Conservation (phyloP, 768 basidiomycete species). For the Mycena filopes region DNA sequence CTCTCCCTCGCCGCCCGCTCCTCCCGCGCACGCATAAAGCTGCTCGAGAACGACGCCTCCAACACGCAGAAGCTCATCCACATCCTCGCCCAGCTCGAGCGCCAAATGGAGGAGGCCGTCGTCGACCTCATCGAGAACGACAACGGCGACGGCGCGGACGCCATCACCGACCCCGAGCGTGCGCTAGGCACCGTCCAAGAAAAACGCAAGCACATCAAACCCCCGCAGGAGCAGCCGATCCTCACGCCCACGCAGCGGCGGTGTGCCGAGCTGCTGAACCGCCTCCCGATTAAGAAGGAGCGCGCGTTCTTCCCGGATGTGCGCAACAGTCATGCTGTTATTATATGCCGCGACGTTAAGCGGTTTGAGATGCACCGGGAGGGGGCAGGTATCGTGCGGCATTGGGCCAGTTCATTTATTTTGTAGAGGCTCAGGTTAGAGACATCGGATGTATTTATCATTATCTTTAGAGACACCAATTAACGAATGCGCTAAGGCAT, state of each 20-base stretch:
- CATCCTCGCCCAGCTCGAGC: conserved; percentile 68
- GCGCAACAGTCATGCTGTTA: conserved; percentile 75
- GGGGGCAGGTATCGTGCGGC: conserved; percentile 69
- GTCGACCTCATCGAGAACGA: conserved; percentile 67
- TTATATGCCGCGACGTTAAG: conserved; percentile 75
- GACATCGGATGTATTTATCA: not conserved
- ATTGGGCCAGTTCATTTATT: conserved; percentile 22
- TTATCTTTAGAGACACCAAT: too few relatives aligned
- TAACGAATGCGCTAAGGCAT: too few relatives aligned
- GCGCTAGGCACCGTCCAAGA: conserved; percentile 9
- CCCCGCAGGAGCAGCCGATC: conserved; percentile 50
- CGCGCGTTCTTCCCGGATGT: conserved; percentile 69
- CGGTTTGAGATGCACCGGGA: conserved; percentile 64
- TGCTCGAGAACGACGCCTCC: conserved; percentile 67
- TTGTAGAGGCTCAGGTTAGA: not conserved
- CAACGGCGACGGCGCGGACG: conserved; percentile 34
- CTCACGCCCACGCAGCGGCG: conserved; percentile 67
- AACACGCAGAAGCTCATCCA: conserved; percentile 63
- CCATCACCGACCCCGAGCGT: not conserved
- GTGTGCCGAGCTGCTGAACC: conserved; percentile 71
- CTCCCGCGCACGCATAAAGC: conserved; percentile 72
- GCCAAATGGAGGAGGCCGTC: conserved; percentile 67
- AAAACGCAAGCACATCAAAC: not conserved
- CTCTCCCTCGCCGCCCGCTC: conserved; percentile 66
- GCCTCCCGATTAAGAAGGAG: conserved; percentile 78